Conservation (phyloP, 2,329 filamentous ascomycete species). For the Alternaria angustiovoidea region DNA sequence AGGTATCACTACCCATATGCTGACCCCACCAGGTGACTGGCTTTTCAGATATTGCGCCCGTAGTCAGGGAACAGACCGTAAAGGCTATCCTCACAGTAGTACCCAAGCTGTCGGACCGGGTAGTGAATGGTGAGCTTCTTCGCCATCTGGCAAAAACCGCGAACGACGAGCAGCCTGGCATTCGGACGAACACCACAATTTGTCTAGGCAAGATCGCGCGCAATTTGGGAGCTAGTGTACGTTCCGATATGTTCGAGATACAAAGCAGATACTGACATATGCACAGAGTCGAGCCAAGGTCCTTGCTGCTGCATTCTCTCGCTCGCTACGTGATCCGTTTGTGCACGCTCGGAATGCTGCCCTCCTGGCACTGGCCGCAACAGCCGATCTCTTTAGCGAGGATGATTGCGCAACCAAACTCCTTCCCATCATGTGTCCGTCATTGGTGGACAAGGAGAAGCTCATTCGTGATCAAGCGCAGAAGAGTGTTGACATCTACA, state of each 20-base stretch:
- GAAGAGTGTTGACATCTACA: constrained; percentile 86
- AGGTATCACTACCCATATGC: not conserved
- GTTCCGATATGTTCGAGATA: constrained; percentile 9
- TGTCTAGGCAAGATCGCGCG: constrained; percentile 96
- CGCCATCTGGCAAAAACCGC: constrained; percentile 93
- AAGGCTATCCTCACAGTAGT: constrained; percentile 92
- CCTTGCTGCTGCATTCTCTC: constrained; percentile 87
- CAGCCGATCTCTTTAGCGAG: constrained; percentile 83
- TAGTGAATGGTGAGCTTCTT: constrained; percentile 91
- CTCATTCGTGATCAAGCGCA: constrained; percentile 88
- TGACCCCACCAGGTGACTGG: constrained; percentile 74
- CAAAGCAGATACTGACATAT: constrained; percentile 17
- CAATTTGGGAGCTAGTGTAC: constrained; percentile 73
- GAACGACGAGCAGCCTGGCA: constrained; percentile 96
- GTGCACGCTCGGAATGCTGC: constrained; percentile 92
- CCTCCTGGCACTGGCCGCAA: constrained; percentile 84
- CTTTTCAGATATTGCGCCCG: constrained; percentile 88
- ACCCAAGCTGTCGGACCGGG: constrained; percentile 87
- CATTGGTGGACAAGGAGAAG: constrained; percentile 94
- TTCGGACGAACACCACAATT: constrained; percentile 97
- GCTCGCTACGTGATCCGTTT: constrained; percentile 91
- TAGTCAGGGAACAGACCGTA: constrained; percentile 94
- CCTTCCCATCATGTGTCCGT: constrained; percentile 82
- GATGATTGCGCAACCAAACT: constrained; percentile 88
- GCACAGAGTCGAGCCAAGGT: constrained; percentile 82